phyloP scores from a whole-genome alignment of 73 alveolate species.

The Paramecium octaurelia region DNA sequence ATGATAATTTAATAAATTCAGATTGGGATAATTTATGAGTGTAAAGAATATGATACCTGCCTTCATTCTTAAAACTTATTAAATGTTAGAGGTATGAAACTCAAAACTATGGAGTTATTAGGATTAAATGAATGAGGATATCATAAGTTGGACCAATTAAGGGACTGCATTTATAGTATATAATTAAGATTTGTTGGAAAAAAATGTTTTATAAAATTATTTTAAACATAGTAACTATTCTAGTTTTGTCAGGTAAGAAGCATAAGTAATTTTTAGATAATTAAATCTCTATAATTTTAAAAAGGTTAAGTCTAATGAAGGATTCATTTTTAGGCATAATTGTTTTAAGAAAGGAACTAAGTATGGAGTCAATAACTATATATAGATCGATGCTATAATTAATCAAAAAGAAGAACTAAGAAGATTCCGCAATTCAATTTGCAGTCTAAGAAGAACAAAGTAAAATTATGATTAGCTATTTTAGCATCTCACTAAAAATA shows the following conservation, averaged over 20 bases:
- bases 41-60: background rate
- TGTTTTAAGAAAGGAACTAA: background rate
- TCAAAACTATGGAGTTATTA: background rate
- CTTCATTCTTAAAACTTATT: background rate
- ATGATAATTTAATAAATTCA: background rate
- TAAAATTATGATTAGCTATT: background rate
- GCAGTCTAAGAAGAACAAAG: background rate
- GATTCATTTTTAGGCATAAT: background rate
- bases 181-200: background rate
- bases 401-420: background rate
- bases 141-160: background rate
- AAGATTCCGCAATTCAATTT: background rate
- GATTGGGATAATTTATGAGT: background rate
- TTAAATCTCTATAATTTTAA: background rate
- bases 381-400: background rate
- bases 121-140: background rate
- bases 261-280: background rate
- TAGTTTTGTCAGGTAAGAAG: background rate
- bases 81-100: background rate
- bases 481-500: background rate
- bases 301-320: background rate
- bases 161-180: background rate
- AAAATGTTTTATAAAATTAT: background rate
- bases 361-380: background rate
- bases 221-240: constrained; percentile 3